Percentiles rank a stretch among this genome's conserved stretches.
phyloP scores from a whole-genome alignment of 148 eudicot genomes.

The Camellia lanceoleosa region DNA sequence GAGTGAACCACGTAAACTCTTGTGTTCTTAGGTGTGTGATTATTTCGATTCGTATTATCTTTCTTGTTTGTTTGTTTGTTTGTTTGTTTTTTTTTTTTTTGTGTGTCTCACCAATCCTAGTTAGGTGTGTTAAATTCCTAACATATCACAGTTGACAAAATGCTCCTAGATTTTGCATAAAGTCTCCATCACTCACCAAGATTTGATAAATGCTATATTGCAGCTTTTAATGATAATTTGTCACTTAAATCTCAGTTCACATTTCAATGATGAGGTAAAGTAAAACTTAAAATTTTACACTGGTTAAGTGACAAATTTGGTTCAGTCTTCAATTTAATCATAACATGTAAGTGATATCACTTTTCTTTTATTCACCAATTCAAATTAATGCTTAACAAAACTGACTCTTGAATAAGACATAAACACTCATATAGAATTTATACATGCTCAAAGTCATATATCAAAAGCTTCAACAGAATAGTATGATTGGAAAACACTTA shows the following conservation, averaged over 20 bases:
- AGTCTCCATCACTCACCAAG: background rate
- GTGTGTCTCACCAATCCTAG: no score
- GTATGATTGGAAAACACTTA: background rate
- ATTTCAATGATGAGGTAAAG: background rate
- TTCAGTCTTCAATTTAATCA: background rate
- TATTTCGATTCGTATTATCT: no score
- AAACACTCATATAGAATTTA: background rate
- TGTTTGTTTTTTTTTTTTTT: no score
- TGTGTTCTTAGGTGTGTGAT: no score
- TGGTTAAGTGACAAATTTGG: background rate
- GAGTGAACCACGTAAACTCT: no score
- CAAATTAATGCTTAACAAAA: background rate
- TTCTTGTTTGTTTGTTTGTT: no score
- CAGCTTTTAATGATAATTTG: no score
- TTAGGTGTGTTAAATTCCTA: no score
- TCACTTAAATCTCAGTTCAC: background rate
- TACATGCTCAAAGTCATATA: background rate
- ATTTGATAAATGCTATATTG: background rate
- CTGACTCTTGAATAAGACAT: background rate
- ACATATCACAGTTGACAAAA: background rate
- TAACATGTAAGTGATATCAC: background rate
- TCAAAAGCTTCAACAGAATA: background rate
- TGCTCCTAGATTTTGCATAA: background rate
- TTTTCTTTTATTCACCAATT: background rate
- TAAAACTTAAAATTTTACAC: background rate